A percentile compares a stretch with the other conserved stretches of the same genome.
These are phyloP conservation scores for Colletotrichum sp. DNA, from an alignment of 2,329 filamentous ascomycete species.

Conservation along the genomic window DNA sequence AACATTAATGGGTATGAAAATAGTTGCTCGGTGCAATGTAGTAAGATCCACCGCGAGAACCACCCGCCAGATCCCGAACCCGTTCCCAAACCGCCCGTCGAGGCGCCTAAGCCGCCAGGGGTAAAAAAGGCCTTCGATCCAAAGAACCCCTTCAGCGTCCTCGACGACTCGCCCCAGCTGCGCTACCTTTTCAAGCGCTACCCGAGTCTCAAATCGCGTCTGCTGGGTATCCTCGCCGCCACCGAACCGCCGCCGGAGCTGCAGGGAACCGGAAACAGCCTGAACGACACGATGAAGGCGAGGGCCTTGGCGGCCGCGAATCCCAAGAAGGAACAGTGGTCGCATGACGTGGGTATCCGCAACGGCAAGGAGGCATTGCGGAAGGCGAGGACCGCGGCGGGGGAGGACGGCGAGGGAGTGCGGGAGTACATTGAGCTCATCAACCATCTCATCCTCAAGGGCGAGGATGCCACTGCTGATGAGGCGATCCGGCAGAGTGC, in stretches of 20 bases:
- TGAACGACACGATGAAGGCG: slow-evolving; percentile 23
- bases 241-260: slow-evolving; percentile 48
- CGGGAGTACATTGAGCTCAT: slow-evolving; percentile 66
- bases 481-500: slow-evolving; percentile 48
- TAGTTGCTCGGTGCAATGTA: slow-evolving; percentile 66
- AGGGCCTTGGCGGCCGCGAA: slow-evolving; percentile 17
- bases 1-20: background rate
- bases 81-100: slow-evolving; percentile 27
- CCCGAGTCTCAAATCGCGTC: slow-evolving; percentile 50
- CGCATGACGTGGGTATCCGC: slow-evolving; percentile 60
- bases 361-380: slow-evolving; percentile 60
- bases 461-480: slow-evolving; percentile 32
- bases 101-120: slow-evolving; percentile 33
- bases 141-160: slow-evolving; percentile 52
- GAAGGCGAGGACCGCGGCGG: slow-evolving; percentile 50
- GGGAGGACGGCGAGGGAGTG: slow-evolving; percentile 63
- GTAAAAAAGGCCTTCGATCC: slow-evolving; percentile 20
- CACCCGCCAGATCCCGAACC: slow-evolving; percentile 47
- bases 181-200: slow-evolving; percentile 57
- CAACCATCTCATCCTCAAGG: slow-evolving; percentile 48
- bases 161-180: slow-evolving; percentile 57
- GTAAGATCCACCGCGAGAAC: slow-evolving; percentile 54
- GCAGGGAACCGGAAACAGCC: slow-evolving; percentile 3
- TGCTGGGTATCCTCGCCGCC: slow-evolving; percentile 53
- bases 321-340: slow-evolving; percentile 54